Base-by-base conservation (phyloP, 805 yeast genomes). In the Pichia pseudocactophila region DNA sequence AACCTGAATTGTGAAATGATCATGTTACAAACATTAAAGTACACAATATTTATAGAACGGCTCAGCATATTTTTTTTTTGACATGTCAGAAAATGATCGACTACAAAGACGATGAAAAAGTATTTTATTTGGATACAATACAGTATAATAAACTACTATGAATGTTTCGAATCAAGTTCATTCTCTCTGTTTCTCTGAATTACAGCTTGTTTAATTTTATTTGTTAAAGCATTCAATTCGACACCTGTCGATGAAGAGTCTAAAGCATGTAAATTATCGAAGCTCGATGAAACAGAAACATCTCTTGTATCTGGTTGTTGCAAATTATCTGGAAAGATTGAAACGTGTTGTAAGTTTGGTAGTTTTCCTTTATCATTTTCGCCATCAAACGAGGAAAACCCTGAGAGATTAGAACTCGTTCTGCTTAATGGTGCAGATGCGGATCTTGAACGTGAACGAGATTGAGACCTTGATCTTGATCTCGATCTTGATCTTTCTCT, bases 291-390 rank as follows among this genome's bases (percentile, higher is more conserved):
- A 4, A 50, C 43, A 10, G 44, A 42, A 5, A 41, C 22, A 6
- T 48, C 40, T 4, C 48, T 37, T 8, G 45, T 28, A 16, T 56
- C 60, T 4, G 49, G 34, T 37, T 54, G 26, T 28, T 56, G 58
- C 11, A 56, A 34, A 5, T 46, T 50, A 52, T 61, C 68, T 5
- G 64, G 57, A 45, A 63, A 62, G 26, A 63, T 49, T 1, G 65
- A 56, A 7, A 63, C 62, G 32, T 59, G 58, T 0, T 61, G 44
- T 18, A 63, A 50, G 36, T 62, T 56, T 7, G 57, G 60, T 47
- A 50, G 35, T 27, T 42, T 49, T 2, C 54, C 46, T 8, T 16
- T 20, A n/a, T 43, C 44, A 7, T 47, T 46, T 27, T 36, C 42
- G 10, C 43, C 52, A 20, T 44, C 49, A 25, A 46, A 37, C 25